phyloP scores from a whole-genome alignment of 305 asterid species.

The Fraxinus xanthoxyloides region DNA sequence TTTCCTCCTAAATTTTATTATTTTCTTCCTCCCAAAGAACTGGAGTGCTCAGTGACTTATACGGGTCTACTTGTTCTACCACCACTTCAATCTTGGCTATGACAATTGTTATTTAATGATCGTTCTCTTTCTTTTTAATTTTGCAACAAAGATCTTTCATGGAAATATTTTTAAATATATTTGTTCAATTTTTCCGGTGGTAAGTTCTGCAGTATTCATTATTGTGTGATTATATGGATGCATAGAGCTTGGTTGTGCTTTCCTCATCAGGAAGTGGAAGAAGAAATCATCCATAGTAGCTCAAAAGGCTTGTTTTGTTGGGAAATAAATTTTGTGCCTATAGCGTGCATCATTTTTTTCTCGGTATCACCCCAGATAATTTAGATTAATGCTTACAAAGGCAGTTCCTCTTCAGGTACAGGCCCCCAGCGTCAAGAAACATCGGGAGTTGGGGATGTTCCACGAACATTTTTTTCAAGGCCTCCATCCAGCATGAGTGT shows the following conservation, averaged over 20 bases:
- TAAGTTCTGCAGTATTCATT: not conserved
- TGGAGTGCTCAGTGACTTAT: not conserved
- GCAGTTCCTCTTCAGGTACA: constrained; percentile 43
- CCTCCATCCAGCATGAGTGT: constrained; percentile 41
- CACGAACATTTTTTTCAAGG: constrained; percentile 52
- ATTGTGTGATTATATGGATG: not conserved
- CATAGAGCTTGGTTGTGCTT: not conserved
- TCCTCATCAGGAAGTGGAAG: not conserved
- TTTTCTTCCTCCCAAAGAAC: not conserved
- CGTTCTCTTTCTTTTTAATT: not conserved
- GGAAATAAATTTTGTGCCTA: not conserved
- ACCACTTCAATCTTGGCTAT: not conserved
- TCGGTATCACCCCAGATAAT: not conserved
- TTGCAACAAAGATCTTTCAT: not conserved
- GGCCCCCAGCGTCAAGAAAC: constrained; percentile 41
- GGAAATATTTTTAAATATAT: not conserved
- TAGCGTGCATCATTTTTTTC: not conserved
- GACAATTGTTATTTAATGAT: not conserved
- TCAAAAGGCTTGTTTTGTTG: not conserved
- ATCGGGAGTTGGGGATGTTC: constrained; percentile 43
- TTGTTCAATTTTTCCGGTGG: not conserved
- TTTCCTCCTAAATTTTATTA: not conserved
- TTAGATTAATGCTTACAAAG: constrained; percentile 13
- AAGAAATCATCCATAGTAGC: not conserved
- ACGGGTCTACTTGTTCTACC: not conserved